phyloP scores from a whole-genome alignment of 2,329 filamentous ascomycete genomes.

The Cyclaneusma minus region DNA sequence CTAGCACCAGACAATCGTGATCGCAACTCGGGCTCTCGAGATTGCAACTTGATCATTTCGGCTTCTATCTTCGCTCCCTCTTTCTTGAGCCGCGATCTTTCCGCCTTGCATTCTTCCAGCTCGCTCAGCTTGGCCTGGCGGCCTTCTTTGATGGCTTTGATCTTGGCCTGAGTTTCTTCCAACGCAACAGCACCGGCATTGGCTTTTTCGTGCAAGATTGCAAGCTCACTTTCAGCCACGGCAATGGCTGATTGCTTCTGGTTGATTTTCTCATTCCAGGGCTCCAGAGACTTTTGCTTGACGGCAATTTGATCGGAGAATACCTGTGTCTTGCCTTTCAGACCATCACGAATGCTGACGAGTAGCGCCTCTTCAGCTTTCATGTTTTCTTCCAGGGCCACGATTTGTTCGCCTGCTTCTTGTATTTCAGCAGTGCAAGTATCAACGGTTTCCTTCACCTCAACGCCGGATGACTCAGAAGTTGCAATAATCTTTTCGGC shows the following conservation, averaged over 20 bases:
- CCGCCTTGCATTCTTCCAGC: constrained; percentile 58
- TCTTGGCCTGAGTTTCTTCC: constrained; percentile 69
- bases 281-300: constrained; percentile 89
- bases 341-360: constrained; percentile 61
- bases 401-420: constrained; percentile 58
- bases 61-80: constrained; percentile 57
- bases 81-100: constrained; percentile 58
- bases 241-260: constrained; percentile 89
- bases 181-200: constrained; percentile 76
- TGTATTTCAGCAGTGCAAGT: constrained; percentile 68
- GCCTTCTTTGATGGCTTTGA: constrained; percentile 55
- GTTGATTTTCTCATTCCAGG: constrained; percentile 94
- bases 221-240: constrained; percentile 85
- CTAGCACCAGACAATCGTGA: constrained; percentile 76
- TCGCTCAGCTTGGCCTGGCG: constrained; percentile 56
- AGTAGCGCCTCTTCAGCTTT: constrained; percentile 70
- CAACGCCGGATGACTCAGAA: constrained; percentile 57
- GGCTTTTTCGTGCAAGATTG: constrained; percentile 78
- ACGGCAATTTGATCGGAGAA: constrained; percentile 83
- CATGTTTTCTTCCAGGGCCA: constrained; percentile 60
- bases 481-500: constrained; percentile 74
- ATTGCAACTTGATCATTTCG: constrained; percentile 55
- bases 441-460: constrained; percentile 63
- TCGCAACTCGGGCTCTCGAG: constrained; percentile 70
- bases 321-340: constrained; percentile 91